Evolutionary conservation across 768 basidiomycete genomes (phyloP), one percentile per base, ranked within the genome.

Genomic region (Leccinum disarticulatum): DNA sequence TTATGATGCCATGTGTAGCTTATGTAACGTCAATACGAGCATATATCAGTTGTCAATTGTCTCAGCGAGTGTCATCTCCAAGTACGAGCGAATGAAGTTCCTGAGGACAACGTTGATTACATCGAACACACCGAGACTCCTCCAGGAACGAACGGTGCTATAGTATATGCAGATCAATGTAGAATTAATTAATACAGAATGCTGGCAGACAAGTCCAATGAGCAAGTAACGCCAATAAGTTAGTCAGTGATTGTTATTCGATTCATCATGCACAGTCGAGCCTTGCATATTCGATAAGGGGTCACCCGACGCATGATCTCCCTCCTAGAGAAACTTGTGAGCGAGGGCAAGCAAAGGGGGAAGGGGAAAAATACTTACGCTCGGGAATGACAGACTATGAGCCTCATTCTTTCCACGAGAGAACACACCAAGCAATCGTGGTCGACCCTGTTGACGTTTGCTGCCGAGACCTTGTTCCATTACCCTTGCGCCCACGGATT

Each of bases 401-500:
- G 22, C 52, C 25, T 57, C 69, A 38, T 46, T 54, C 60, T 63
- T 74, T 53, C 62, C 68, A 28, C 72, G 73, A 19, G 33, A 46
- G 48, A 73, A 73, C 35, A 74, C 35, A 53, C 66, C 60, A 46
- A 79, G 69, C 33, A 76, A 64, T 54, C 68, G 66, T 33, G 70
- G 66, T 47, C 77, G 70, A 60, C 63, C 57, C 8, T 69, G 73
- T 17, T 62, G 68, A 38, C 64, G 67, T 52, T 55, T 61, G 28
- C 28, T 49, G 51, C 54, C 57, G 38, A 15, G 38, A 33, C 61
- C 60, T 35, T 54, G 66, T 61, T 64, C 65, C 36, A 38, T 46
- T 54, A 54, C 59, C 50, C 60, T 65, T 27, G 55, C 25, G 36
- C 69, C 69, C n/a, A 74, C 61, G 17, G 66, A 35, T 59, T 81